Percentiles rank a stretch among this genome's conserved stretches.
phyloP scores from a whole-genome alignment of 1,284 basidiomycete species.

The Meripilus lineatus region DNA sequence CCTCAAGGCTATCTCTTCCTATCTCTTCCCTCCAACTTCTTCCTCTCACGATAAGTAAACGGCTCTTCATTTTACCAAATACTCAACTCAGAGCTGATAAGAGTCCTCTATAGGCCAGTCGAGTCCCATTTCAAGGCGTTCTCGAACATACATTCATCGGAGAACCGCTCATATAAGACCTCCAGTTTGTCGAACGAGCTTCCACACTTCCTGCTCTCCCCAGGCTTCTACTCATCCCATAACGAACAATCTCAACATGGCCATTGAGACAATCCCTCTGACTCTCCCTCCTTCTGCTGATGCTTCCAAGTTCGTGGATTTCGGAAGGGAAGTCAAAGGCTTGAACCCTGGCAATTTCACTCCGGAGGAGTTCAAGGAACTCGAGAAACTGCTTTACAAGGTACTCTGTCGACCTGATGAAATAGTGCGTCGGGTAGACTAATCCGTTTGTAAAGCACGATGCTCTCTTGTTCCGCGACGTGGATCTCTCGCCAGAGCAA shows the following conservation, averaged over 20 bases:
- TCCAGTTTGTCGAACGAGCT: too few species aligned
- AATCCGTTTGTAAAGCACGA: constrained; percentile 46
- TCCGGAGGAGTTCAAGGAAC: constrained; percentile 42
- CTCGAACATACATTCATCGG: too few species aligned
- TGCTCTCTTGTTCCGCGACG: constrained; percentile 70
- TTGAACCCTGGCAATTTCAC: constrained; percentile 43
- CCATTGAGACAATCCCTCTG: constrained; percentile 37
- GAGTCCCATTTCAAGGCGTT: too few species aligned
- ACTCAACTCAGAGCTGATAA: too few species aligned
- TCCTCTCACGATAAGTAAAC: too few species aligned
- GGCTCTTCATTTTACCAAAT: too few species aligned
- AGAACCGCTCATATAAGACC: too few species aligned
- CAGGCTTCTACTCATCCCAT: constrained; percentile 7
- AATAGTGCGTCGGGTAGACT: constrained; percentile 3
- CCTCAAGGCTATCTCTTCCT: too few species aligned
- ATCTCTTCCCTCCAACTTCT: too few species aligned
- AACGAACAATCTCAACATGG: constrained; percentile 26
- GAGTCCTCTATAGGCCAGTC: too few species aligned
- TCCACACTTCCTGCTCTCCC: constrained; percentile 1
- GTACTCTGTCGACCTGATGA: constrained; percentile 22
- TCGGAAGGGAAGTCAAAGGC: constrained; percentile 48
- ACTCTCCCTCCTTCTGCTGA: constrained; percentile 46
- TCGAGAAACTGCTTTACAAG: constrained; percentile 49
- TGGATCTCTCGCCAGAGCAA: constrained; percentile 70
- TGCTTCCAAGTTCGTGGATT: constrained; percentile 40